These are phyloP conservation scores for Penicillium sclerotigenum DNA, from an alignment of 2,329 filamentous ascomycete species.

Conservation along the genomic window DNA sequence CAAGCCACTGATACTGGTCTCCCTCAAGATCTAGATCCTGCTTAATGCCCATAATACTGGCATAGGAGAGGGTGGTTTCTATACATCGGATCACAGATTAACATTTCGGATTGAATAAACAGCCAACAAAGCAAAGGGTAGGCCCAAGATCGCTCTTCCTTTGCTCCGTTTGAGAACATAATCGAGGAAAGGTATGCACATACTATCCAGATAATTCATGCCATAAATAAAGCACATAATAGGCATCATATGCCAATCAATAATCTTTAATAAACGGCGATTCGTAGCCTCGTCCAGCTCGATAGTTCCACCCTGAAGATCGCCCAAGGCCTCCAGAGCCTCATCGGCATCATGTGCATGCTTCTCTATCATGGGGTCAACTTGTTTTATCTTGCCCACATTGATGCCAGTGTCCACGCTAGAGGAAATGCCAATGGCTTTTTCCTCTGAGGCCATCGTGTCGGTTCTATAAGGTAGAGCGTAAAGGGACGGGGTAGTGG, in stretches of 20 bases:
- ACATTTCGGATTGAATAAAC: not conserved
- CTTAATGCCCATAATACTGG: slow-evolving; percentile 54
- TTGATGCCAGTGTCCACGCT: slow-evolving; percentile 23
- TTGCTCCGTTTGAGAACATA: not conserved
- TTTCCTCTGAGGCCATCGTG: slow-evolving; percentile 36
- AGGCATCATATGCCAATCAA: slow-evolving; percentile 62
- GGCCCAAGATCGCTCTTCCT: not conserved
- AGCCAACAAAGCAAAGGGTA: not conserved
- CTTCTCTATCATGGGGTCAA: slow-evolving; percentile 43
- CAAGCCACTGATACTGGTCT: slow-evolving; percentile 53
- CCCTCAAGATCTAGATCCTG: slow-evolving; percentile 44
- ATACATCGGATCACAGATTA: not conserved
- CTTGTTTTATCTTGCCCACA: slow-evolving; percentile 19
- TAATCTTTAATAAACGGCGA: slow-evolving; percentile 56
- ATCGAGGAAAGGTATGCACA: slow-evolving; percentile 2
- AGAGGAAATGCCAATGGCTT: slow-evolving; percentile 32
- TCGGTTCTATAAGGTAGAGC: not conserved
- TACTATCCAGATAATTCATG: slow-evolving; percentile 56
- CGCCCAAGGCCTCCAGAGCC: slow-evolving; percentile 56
- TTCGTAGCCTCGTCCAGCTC: slow-evolving; percentile 57
- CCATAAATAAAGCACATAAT: slow-evolving; percentile 58
- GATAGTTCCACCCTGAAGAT: slow-evolving; percentile 49
- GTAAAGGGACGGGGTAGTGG: no score
- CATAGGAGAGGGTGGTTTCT: slow-evolving; percentile 52
- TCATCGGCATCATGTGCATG: slow-evolving; percentile 60